Evolutionary conservation across 306 rosid genomes (phyloP).

Genomic region (Castanea mollissima): DNA sequence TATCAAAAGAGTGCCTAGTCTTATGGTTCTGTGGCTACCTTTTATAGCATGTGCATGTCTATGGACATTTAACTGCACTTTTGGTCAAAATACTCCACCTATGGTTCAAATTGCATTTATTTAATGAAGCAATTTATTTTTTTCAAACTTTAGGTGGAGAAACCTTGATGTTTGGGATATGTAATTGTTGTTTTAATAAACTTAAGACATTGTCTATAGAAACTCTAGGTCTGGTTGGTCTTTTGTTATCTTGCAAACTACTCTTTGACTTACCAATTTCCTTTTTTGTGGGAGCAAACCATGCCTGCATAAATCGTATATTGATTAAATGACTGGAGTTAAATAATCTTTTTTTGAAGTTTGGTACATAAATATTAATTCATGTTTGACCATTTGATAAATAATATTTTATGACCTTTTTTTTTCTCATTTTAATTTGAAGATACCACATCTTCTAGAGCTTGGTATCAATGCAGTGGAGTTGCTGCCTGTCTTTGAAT

Average conservation of each 20-base stretch:
- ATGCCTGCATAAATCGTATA: conserved; percentile 1
- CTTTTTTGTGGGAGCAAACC: not conserved
- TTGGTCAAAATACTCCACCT: not conserved
- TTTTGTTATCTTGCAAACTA: not conserved
- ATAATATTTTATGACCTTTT: conserved; percentile 5
- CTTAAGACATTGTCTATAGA: not conserved
- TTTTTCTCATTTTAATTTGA: conserved; percentile 19
- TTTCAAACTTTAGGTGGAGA: not conserved
- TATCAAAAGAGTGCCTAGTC: not conserved
- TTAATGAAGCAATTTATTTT: not conserved
- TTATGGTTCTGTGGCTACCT: not conserved
- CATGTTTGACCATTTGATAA: not conserved
- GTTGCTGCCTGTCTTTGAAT: conserved; percentile 84
- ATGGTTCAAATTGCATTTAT: not conserved
- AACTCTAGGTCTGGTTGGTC: not conserved
- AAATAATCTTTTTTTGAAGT: not conserved
- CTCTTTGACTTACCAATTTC: not conserved
- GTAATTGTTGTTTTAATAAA: not conserved
- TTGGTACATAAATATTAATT: conserved; percentile 1
- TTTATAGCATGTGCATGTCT: not conserved
- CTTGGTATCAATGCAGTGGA: conserved; percentile 96
- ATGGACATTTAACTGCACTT: not conserved
- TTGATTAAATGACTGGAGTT: not conserved
- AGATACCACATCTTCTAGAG: conserved; percentile 96
- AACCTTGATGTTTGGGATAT: not conserved